Evolutionary conservation across 495 filamentous ascomycete genomes (phyloP).

Genomic region (Aspergillus cristatus): DNA sequence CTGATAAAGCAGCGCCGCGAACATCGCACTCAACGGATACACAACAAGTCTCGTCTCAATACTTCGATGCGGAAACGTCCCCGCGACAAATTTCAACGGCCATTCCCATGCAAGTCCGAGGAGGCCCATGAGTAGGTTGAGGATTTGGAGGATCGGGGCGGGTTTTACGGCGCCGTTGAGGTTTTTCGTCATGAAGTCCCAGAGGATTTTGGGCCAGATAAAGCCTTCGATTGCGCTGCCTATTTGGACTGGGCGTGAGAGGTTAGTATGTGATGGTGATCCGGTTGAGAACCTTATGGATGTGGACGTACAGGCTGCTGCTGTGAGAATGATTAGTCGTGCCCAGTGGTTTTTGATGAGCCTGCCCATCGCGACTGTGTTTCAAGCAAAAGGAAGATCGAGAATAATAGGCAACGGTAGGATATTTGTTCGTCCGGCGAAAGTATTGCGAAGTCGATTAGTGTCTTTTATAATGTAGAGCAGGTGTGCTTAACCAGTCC

Average conservation of each 20-base stretch:
- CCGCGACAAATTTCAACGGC: constrained; percentile 59
- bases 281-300: not conserved
- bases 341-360: constrained; percentile 99
- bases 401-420: no score
- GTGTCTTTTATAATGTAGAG: not conserved
- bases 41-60: constrained; percentile 78
- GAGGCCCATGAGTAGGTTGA: constrained; percentile 89
- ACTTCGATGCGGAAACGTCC: constrained; percentile 68
- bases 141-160: constrained; percentile 78
- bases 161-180: constrained; percentile 81
- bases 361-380: constrained; percentile 63
- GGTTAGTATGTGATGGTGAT: constrained; percentile 20
- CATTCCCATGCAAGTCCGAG: constrained; percentile 83
- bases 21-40: constrained; percentile 71
- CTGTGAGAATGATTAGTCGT: constrained; percentile 79
- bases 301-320: constrained; percentile 62
- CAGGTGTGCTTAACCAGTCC: not conserved
- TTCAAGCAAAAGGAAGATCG: not conserved
- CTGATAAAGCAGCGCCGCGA: constrained; percentile 77
- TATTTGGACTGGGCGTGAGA: constrained; percentile 59
- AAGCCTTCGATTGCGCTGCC: constrained; percentile 74
- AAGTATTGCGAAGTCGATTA: constrained; percentile 7
- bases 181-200: constrained; percentile 90
- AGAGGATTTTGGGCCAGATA: constrained; percentile 99
- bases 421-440: constrained; percentile 29